Percentiles rank a stretch among this genome's conserved stretches.
Evolutionary conservation across 257 asterid genomes (phyloP).

Genomic region (Knoxia roxburghii): DNA sequence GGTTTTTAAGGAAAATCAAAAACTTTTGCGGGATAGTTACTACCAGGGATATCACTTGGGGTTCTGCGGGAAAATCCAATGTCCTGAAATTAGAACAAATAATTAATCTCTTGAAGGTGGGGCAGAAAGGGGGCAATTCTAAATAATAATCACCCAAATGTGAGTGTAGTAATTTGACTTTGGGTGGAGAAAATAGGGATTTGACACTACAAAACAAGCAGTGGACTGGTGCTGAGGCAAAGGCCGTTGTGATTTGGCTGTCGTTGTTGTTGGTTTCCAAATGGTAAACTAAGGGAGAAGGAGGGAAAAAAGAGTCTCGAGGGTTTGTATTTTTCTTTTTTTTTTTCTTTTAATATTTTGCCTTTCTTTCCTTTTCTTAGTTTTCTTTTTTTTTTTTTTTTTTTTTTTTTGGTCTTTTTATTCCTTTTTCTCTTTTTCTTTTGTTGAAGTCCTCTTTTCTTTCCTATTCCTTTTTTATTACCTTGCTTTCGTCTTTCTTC

Average conservation of each 20-base stretch:
- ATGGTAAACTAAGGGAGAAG: background rate
- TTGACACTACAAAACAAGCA: constrained; percentile 1
- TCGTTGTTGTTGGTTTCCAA: background rate
- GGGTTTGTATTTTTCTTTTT: constrained; percentile 20
- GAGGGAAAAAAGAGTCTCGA: constrained; percentile 22
- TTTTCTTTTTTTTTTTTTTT: too few relatives aligned
- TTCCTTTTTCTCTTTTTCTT: too few relatives aligned
- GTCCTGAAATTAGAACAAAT: constrained; percentile 2
- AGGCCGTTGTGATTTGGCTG: constrained; percentile 21
- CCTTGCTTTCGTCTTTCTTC: too few relatives aligned
- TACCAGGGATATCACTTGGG: background rate
- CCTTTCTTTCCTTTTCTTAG: background rate
- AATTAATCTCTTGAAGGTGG: background rate
- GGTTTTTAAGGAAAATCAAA: constrained; percentile 2
- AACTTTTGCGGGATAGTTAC: background rate
- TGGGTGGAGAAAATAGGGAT: background rate
- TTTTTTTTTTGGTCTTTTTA: too few relatives aligned
- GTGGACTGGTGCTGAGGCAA: constrained; percentile 7
- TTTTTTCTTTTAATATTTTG: background rate
- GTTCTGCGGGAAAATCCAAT: background rate
- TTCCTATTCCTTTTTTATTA: too few relatives aligned
- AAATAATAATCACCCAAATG: background rate
- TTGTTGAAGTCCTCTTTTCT: too few relatives aligned
- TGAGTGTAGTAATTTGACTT: background rate
- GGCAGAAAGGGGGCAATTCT: background rate